These are phyloP conservation scores for Leptosphaerulina australis DNA, from an alignment of 2,329 filamentous ascomycete genomes.

Conservation along the genomic window DNA sequence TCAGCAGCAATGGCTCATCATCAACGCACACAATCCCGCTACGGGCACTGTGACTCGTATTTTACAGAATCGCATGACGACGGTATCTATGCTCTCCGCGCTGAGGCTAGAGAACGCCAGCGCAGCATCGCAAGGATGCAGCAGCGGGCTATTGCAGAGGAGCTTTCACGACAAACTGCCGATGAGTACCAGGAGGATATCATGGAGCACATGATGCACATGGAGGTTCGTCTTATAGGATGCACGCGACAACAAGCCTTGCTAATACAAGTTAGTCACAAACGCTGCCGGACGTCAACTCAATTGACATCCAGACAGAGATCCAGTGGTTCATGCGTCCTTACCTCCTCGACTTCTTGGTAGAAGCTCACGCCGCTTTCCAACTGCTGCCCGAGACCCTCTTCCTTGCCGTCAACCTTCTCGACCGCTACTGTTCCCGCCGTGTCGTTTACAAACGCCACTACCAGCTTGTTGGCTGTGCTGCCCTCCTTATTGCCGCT, in stretches of 20 bases:
- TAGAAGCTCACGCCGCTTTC: conserved; percentile 96
- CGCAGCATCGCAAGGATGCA: conserved; percentile 79
- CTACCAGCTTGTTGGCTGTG: conserved; percentile 96
- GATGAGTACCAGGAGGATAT: conserved; percentile 96
- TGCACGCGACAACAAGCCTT: conserved; percentile 12
- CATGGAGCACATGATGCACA: conserved; percentile 89
- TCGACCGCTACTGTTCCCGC: conserved; percentile 97
- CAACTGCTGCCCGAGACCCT: conserved; percentile 91
- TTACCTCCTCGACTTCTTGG: conserved; percentile 95
- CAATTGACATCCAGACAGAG: conserved; percentile 98
- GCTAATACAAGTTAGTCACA: conserved; percentile 63
- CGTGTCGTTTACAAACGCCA: conserved; percentile 98
- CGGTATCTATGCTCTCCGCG: conserved; percentile 59
- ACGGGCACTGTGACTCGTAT: conserved; percentile 70
- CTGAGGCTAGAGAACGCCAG: conserved; percentile 75
- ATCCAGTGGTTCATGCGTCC: conserved; percentile 99
- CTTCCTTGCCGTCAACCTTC: conserved; percentile 93
- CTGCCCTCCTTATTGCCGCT: conserved; percentile 91
- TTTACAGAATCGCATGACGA: conserved; percentile 69
- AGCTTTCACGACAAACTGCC: conserved; percentile 81
- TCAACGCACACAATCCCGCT: conserved; percentile 57
- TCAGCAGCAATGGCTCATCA: conserved; percentile 63
- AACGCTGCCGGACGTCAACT: conserved; percentile 92
- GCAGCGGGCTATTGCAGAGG: conserved; percentile 86
- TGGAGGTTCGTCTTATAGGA: conserved; percentile 70